A percentile compares a stretch with the other conserved stretches of the same genome.
These are phyloP conservation scores for Chromera velia DNA, from an alignment of 73 alveolate species.

Conservation along the genomic window DNA sequence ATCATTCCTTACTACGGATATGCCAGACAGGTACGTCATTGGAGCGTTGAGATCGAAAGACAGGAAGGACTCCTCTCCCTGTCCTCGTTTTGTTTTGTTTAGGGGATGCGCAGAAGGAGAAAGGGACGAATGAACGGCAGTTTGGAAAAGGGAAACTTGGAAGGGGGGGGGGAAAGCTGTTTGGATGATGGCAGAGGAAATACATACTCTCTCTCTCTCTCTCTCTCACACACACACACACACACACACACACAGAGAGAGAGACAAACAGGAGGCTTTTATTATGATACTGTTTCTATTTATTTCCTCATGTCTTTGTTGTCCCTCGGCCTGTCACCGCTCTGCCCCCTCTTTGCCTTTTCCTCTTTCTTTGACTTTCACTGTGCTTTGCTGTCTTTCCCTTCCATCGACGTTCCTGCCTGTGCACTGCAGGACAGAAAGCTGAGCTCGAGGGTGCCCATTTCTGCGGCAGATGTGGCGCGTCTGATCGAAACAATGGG, in stretches of 20 bases:
- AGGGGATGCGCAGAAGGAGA: too few species aligned
- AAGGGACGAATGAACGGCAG: background rate
- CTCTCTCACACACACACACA: too few species aligned
- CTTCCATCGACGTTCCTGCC: too few species aligned
- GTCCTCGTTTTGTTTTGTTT: too few species aligned
- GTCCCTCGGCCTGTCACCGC: too few species aligned
- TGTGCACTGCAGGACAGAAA: conserved; percentile 82
- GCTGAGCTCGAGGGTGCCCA: conserved; percentile 69
- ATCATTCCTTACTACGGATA: conserved; percentile 90
- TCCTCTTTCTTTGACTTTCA: too few species aligned
- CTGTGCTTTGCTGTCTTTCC: too few species aligned
- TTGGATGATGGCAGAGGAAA: background rate
- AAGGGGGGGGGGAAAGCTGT: background rate
- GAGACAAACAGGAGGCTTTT: conserved; percentile 10
- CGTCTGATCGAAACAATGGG: conserved; percentile 55
- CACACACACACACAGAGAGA: too few species aligned
- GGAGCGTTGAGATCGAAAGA: too few species aligned
- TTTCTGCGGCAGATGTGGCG: conserved; percentile 90
- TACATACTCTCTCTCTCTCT: too few species aligned
- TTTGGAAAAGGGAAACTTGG: background rate
- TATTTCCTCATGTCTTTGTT: background rate
- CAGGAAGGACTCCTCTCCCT: too few species aligned
- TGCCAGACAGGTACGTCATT: conserved; percentile 80
- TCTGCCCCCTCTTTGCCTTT: too few species aligned
- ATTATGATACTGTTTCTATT: background rate